Conservation (phyloP, 225 moss, liverwort and hornwort species). For the Physcomitrellopsis africana region DNA sequence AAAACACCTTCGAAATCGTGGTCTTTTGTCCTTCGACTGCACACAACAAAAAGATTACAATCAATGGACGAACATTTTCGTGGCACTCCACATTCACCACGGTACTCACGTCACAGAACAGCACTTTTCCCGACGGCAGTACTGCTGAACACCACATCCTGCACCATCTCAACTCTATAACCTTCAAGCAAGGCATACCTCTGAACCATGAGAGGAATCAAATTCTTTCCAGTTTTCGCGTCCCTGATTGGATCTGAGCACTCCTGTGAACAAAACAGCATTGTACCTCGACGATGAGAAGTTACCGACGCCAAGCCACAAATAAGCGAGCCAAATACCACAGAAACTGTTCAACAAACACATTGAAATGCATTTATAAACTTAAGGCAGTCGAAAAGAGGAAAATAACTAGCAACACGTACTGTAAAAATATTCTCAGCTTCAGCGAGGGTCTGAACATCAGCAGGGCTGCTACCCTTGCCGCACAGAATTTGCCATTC, state of each 20-base stretch:
- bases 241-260: conserved; percentile 85
- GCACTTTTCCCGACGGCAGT: neutral
- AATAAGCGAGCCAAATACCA: neutral
- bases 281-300: neutral
- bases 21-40: conserved; percentile 85
- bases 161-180: neutral
- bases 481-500: conserved; percentile 90
- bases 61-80: conserved; percentile 2
- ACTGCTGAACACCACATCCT: neutral
- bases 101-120: neutral
- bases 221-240: conserved; percentile 73
- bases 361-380: neutral
- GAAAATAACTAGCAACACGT: conserved; percentile 26
- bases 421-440: conserved; percentile 81
- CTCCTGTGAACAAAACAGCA: conserved; percentile 53
- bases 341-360: neutral
- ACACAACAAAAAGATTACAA: conserved; percentile 8
- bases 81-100: neutral
- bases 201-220: conserved; percentile 90
- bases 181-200: conserved; percentile 46
- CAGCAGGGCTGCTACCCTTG: conserved; percentile 61
- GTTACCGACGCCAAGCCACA: neutral
- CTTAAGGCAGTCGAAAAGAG: neutral
- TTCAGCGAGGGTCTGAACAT: conserved; percentile 80
- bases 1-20: conserved; percentile 91